Conservation (phyloP, 305 asterid species). For the Stenogyne calaminthoides region DNA sequence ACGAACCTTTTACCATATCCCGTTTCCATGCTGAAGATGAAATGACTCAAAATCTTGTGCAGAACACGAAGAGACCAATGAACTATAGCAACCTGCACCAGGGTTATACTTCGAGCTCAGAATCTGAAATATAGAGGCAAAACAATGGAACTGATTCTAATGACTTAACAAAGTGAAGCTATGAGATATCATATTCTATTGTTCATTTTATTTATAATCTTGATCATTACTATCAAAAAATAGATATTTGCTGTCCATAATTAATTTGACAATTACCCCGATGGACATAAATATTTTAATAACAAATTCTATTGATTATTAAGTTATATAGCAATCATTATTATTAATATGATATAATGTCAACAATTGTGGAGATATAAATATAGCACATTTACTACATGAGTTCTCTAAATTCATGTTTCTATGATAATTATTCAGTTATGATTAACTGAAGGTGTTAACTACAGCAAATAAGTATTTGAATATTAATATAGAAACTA, state of each 20-base stretch:
- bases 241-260: neutral
- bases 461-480: neutral
- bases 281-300: neutral
- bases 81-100: conserved; percentile 65
- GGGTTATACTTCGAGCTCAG: conserved; percentile 26
- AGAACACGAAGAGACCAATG: conserved; percentile 69
- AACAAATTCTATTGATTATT: neutral
- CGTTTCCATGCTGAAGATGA: conserved; percentile 50
- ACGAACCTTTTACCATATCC: conserved; percentile 53
- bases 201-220: neutral
- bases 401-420: neutral
- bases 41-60: conserved; percentile 54
- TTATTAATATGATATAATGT: conserved; percentile 11
- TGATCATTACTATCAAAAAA: conserved; percentile 1
- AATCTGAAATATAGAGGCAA: conserved; percentile 17
- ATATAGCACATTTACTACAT: neutral
- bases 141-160: conserved; percentile 3
- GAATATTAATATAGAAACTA: neutral
- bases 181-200: neutral
- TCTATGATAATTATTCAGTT: neutral
- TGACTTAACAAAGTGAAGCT: conserved; percentile 10
- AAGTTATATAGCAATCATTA: neutral
- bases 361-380: neutral
- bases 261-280: neutral
- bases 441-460: neutral